A percentile compares a stretch with the other conserved stretches of the same genome.
Evolutionary conservation across 2,329 filamentous ascomycete species (phyloP).

Genomic region (Exophiala mesophila): DNA sequence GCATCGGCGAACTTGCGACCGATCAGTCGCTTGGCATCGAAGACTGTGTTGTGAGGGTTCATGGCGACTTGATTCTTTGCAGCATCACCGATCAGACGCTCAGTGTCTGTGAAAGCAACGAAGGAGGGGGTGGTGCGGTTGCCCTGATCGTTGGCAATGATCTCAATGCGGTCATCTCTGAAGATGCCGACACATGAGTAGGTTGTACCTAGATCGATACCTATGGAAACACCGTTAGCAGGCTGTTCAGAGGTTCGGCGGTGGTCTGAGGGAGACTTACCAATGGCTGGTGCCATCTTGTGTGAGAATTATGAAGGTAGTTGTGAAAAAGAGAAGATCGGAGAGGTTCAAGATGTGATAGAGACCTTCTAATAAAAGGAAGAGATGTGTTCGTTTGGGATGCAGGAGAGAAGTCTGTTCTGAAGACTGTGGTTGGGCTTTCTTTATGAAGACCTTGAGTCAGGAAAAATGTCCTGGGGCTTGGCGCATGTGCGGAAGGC

Average conservation of each 20-base stretch:
- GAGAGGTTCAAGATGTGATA: slow-evolving; percentile 1
- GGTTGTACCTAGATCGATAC: slow-evolving; percentile 85
- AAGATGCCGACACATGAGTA: slow-evolving; percentile 88
- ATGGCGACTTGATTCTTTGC: slow-evolving; percentile 90
- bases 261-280: slow-evolving; percentile 13
- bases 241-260: slow-evolving; percentile 6
- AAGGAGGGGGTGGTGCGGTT: slow-evolving; percentile 95
- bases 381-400: slow-evolving; percentile 11
- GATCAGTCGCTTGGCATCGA: slow-evolving; percentile 81
- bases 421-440: neutral
- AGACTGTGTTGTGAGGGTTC: slow-evolving; percentile 73
- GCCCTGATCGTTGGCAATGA: slow-evolving; percentile 93
- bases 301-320: slow-evolving; percentile 4
- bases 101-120: slow-evolving; percentile 94
- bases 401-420: slow-evolving; percentile 6
- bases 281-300: slow-evolving; percentile 24
- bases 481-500: slow-evolving; percentile 7
- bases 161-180: slow-evolving; percentile 92
- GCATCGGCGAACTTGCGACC: slow-evolving; percentile 78
- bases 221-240: slow-evolving; percentile 42
- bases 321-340: slow-evolving; percentile 1
- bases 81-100: slow-evolving; percentile 93
- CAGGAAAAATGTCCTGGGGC: slow-evolving; percentile 7
- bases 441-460: slow-evolving; percentile 7
- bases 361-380: neutral